Base-by-base conservation (phyloP, 176 grass and related monocot species). In the Lolium perenne region DNA sequence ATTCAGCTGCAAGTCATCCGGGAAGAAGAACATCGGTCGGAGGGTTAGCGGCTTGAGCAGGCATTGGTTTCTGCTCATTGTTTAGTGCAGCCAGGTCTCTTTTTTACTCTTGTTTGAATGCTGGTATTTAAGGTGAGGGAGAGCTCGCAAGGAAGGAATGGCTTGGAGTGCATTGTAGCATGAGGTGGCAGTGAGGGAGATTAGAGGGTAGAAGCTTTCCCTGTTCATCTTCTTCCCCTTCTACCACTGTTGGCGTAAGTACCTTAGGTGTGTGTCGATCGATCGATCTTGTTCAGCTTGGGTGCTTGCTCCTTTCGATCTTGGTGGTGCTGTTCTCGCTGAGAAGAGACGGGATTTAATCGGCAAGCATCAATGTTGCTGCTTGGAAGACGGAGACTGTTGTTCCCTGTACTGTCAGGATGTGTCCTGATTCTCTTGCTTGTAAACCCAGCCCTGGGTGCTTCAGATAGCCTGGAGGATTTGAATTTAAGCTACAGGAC, bases 61-160 rank as follows among this genome's bases (percentile, higher is more conserved):
- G 81, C 15, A 17, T 84, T 29, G 71, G 21, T 80, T 58, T 77
- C 50, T 86, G 74, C 81, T 18, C 78, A 59, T 90, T 86, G 35
- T 92, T 86, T 82, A 85, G 80, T 13, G 62, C 59, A 32, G 76
- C 2, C 8, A 54, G 50, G 76, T 51, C 90, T 83, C 18, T 76
- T 83, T 72, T 64, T 70, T 63, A 9, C 77, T 38, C 64, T 88
- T 83, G 49, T 10, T 50, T 0, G 0, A 82, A 41, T 92, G 47
- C 58, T 20, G 4, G 71, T 88, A 86, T 59, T 38, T 87, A 90
- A 90, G 67, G 40, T 18, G 43, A n/a, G 65, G 81, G 50, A 86
- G 76, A 71, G 74, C 49, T 83, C 86, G 23, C 53, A 92, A 92
- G 93, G 45, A 84, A 95, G 86, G 88, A 65, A 92, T 92, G 80